Evolutionary conservation across 148 eudicot genomes (phyloP).

Genomic region (Vaccinium darrowii): DNA sequence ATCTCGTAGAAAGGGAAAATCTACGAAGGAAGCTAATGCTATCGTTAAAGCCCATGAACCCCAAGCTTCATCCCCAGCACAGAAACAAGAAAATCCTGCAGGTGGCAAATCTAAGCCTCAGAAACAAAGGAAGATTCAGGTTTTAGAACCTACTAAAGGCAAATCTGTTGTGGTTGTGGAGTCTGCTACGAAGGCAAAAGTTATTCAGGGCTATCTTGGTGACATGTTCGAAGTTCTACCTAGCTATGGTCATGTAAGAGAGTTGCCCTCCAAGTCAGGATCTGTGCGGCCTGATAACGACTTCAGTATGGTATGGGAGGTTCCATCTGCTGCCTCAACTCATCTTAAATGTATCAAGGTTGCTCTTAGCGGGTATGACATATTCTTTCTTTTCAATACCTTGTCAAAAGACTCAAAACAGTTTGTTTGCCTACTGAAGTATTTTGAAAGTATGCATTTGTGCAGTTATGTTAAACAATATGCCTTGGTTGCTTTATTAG

Average conservation of each 20-base stretch:
- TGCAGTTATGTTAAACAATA: neutral
- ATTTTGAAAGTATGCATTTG: neutral
- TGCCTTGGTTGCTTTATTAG: neutral
- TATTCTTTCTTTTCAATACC: slow-evolving; percentile 4
- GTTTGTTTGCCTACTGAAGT: neutral
- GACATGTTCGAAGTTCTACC: slow-evolving; percentile 92
- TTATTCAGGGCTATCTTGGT: slow-evolving; percentile 97
- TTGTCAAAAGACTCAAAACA: neutral
- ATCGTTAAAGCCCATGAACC: slow-evolving; percentile 28
- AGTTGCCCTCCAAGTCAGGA: slow-evolving; percentile 94
- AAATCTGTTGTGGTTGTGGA: slow-evolving; percentile 94
- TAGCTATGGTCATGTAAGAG: slow-evolving; percentile 98
- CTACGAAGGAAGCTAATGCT: slow-evolving; percentile 30
- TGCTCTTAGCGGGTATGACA: slow-evolving; percentile 74
- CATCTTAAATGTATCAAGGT: slow-evolving; percentile 96
- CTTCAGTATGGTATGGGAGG: slow-evolving; percentile 99
- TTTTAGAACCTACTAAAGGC: slow-evolving; percentile 69
- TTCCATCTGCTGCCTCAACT: slow-evolving; percentile 90
- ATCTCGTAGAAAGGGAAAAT: slow-evolving; percentile 37
- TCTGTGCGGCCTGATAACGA: slow-evolving; percentile 95
- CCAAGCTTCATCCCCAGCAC: slow-evolving; percentile 27
- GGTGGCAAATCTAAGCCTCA: slow-evolving; percentile 41
- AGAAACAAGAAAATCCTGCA: slow-evolving; percentile 25
- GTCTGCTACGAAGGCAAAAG: slow-evolving; percentile 87
- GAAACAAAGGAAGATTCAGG: slow-evolving; percentile 35